A percentile compares a stretch with the other conserved stretches of the same genome.
These are phyloP conservation scores for Croton laevigatus DNA, from an alignment of 441 rosid genomes.

Conservation along the genomic window DNA sequence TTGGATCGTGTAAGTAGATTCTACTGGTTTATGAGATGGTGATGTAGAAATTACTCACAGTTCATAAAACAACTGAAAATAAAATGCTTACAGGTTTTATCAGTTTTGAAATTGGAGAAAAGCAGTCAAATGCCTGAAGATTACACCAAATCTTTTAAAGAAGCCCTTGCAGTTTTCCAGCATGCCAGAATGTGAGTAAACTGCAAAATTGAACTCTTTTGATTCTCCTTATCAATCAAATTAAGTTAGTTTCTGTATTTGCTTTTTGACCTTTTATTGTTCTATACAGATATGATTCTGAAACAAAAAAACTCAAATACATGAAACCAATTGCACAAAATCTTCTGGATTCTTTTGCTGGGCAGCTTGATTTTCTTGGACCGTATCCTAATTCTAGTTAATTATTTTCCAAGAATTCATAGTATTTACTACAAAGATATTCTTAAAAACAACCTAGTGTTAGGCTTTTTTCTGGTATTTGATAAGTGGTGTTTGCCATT, in stretches of 20 bases:
- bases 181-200: constrained; percentile 64
- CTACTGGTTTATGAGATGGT: constrained; percentile 3
- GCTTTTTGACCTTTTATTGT: constrained; percentile 7
- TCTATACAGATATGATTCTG: constrained; percentile 57
- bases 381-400: constrained; percentile 64
- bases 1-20: constrained; percentile 65
- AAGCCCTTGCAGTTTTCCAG: constrained; percentile 79
- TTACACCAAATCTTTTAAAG: constrained; percentile 59
- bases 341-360: constrained; percentile 42
- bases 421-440: constrained; percentile 5
- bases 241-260: neutral
- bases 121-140: constrained; percentile 73
- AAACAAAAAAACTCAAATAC: constrained; percentile 49
- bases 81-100: constrained; percentile 46
- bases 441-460: neutral
- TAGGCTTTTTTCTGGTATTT: neutral
- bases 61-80: neutral
- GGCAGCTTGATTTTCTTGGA: constrained; percentile 78
- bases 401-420: neutral
- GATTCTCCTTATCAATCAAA: constrained; percentile 12
- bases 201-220: constrained; percentile 7
- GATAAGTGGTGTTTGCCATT: neutral
- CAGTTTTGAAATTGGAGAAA: constrained; percentile 72
- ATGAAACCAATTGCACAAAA: constrained; percentile 58
- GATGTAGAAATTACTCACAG: neutral